Percentiles rank a stretch among this genome's conserved stretches.
Conservation (phyloP, 177 flowering plant genomes). For the Vitis hybrid region DNA sequence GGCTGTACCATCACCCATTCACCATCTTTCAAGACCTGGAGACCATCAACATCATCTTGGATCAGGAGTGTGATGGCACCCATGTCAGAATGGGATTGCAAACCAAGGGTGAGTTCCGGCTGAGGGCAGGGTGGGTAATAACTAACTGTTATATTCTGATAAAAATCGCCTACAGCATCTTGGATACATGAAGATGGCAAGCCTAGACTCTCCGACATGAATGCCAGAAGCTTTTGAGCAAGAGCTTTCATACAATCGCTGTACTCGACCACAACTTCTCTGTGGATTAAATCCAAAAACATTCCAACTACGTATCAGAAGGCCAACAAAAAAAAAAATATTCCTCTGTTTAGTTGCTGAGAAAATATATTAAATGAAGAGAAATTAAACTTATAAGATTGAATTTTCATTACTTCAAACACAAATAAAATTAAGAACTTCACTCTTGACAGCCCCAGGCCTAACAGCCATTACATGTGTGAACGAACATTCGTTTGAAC, state of each 20-base stretch:
- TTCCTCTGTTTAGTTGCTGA: too few species aligned
- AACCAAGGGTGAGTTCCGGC: conserved; percentile 87
- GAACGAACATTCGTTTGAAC: too few species aligned
- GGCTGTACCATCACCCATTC: conserved; percentile 74
- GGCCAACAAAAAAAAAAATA: too few species aligned
- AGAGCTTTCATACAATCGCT: conserved; percentile 67
- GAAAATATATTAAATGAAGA: too few species aligned
- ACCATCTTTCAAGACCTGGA: conserved; percentile 70
- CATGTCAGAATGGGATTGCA: conserved; percentile 91
- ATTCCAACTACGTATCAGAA: too few species aligned
- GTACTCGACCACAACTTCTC: conserved; percentile 53
- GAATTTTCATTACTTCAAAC: too few species aligned
- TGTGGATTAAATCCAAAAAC: conserved; percentile 5
- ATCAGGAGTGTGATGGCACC: conserved; percentile 84
- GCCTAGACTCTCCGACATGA: conserved; percentile 68
- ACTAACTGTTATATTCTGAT: conserved; percentile 87
- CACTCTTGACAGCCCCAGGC: too few species aligned
- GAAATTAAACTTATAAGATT: too few species aligned
- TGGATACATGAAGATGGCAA: conserved; percentile 51
- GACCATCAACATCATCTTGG: conserved; percentile 87
- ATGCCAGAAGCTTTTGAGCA: conserved; percentile 57
- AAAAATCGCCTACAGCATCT: conserved; percentile 72
- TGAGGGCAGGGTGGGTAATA: conserved; percentile 95
- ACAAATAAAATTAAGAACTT: too few species aligned
- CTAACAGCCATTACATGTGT: too few species aligned